Evolutionary conservation across 805 yeast genomes (phyloP).

Genomic region (Candida jianshihensis): DNA sequence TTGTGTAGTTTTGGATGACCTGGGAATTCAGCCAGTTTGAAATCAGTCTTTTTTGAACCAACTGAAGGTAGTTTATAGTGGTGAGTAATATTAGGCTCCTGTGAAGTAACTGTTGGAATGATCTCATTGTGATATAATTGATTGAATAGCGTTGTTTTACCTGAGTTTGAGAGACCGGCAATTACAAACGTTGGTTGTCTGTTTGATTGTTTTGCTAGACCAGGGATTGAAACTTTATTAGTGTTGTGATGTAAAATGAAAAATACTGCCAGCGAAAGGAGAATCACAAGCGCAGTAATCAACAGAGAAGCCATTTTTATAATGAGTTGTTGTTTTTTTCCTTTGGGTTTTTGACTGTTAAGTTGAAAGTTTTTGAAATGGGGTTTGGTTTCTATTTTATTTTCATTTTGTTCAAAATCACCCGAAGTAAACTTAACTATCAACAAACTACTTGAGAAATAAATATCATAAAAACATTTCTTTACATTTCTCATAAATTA

Average conservation of each 20-base stretch:
- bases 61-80: constrained; percentile 34
- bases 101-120: constrained; percentile 42
- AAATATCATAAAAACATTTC: too few relatives aligned
- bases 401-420: background rate
- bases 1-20: constrained; percentile 76
- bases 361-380: background rate
- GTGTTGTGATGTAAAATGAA: constrained; percentile 11
- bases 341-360: too few relatives aligned
- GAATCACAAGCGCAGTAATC: background rate
- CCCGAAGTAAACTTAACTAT: too few relatives aligned
- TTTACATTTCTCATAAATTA: background rate
- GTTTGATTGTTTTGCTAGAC: constrained; percentile 11
- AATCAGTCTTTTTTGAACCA: constrained; percentile 28
- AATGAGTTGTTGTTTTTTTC: too few relatives aligned
- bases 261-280: constrained; percentile 5
- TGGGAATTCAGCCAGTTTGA: constrained; percentile 71
- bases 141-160: constrained; percentile 56
- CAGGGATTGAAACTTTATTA: constrained; percentile 10
- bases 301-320: background rate
- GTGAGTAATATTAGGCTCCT: constrained; percentile 36
- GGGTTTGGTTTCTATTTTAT: background rate
- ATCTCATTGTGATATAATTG: constrained; percentile 23
- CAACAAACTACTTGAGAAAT: too few relatives aligned
- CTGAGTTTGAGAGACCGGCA: constrained; percentile 57
- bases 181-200: constrained; percentile 52